Base-by-base conservation (phyloP, 2,329 filamentous ascomycete species). In the Aspergillus sclerotialis region DNA sequence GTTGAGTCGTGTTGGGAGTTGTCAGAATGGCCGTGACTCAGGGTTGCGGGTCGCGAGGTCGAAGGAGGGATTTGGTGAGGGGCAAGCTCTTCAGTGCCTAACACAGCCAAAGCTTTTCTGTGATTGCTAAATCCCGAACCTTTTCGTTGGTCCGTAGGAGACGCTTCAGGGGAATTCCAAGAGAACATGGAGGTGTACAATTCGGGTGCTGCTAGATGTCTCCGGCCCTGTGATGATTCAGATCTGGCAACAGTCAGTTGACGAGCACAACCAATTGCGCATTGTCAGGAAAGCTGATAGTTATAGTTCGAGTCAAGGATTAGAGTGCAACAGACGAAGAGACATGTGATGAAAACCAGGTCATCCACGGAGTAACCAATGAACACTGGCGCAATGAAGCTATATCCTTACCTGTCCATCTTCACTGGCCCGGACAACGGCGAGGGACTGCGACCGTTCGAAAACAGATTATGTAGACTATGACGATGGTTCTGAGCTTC, bases 101-200 rank as follows among this genome's bases (percentile, higher is more conserved):
- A 40, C 6, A 56, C 38, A 32, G 50, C 51, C 32, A 58, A 42
- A 11, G 52, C 56, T 37, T 62, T 63, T 30, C 56, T 50, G 33
- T 63, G 55, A 29, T 48, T 55, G 29, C 48, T 45, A 21, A 62
- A 56, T 2, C 54, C 48, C 17, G 55, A 49, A 12, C 45, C 37
- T 37, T 56, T 59, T 30, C 56, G 60, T 35, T 53, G 46, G 33
- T 64, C 61, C 17, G 56, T 62, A 4, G 58, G 58, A 18, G 60
- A 60, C n/a, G 59, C 45, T 28, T 60, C 55, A 1, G 61, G 57
- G 12, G 61, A 59, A 17, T 44, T 45, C 49, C 52, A 54, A 29
- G 58, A 53, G 43, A 60, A 60, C 36, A 52, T 52, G 23, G 55
- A 53, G 16, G 40, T 49, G 32, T 51, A 52, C 32, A 56, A 46